A percentile compares a stretch with the other conserved stretches of the same genome.
phyloP scores from a whole-genome alignment of 1,139 yeast species.

The Scheffersomyces lignicola region DNA sequence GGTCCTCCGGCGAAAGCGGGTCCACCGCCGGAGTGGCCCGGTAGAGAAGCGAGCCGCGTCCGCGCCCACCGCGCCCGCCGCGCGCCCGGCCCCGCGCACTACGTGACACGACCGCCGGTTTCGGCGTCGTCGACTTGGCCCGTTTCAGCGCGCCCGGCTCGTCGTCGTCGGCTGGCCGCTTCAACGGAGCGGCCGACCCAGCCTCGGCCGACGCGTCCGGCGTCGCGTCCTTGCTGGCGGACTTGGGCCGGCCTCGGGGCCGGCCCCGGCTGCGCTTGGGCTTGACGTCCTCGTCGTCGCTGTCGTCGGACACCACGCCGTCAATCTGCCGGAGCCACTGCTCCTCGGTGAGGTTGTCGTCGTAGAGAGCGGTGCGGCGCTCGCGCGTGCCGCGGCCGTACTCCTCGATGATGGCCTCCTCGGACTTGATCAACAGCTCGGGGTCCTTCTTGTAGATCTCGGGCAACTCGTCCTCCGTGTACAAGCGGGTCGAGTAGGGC shows the following conservation, averaged over 20 bases:
- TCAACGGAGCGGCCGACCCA: conserved; percentile 7
- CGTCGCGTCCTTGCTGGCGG: conserved; percentile 13
- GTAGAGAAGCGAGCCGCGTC: conserved; percentile 27
- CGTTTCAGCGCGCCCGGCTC: conserved; percentile 20
- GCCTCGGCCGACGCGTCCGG: conserved; percentile 8
- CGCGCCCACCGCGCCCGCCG: conserved; percentile 27
- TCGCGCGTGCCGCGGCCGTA: conserved; percentile 69
- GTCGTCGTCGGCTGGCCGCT: conserved; percentile 13
- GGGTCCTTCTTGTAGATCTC: conserved; percentile 56
- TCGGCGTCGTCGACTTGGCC: conserved; percentile 32
- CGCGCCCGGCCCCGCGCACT: conserved; percentile 18
- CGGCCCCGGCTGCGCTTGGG: conserved; percentile 27
- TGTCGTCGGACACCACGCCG: conserved; percentile 41
- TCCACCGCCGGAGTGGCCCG: conserved; percentile 40
- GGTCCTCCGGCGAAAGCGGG: conserved; percentile 41
- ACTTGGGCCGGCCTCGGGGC: conserved; percentile 23
- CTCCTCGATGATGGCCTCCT: conserved; percentile 40
- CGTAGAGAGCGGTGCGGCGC: conserved; percentile 59
- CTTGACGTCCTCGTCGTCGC: conserved; percentile 24
- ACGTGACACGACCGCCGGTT: conserved; percentile 9
- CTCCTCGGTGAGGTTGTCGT: conserved; percentile 73
- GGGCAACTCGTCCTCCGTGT: conserved; percentile 65
- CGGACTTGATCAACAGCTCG: conserved; percentile 47
- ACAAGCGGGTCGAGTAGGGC: conserved; percentile 50
- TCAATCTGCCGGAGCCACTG: conserved; percentile 72